Conservation (phyloP, 495 filamentous ascomycete genomes). For the Penicillium canariense region DNA sequence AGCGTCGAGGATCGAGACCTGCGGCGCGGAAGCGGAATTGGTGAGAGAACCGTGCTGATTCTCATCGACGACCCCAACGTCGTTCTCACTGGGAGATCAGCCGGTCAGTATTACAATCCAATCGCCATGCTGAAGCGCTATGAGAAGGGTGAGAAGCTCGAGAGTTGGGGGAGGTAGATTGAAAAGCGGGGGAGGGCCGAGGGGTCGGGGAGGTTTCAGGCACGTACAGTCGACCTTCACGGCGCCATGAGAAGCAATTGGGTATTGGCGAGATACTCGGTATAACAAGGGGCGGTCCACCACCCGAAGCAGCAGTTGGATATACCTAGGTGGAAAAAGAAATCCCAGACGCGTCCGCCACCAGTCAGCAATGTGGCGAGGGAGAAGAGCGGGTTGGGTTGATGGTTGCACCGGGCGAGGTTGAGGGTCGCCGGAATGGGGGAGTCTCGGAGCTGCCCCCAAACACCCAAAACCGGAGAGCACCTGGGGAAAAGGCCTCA, state of each 20-base stretch:
- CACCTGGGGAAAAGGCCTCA: neutral
- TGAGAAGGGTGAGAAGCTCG: neutral
- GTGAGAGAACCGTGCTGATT: slow-evolving; percentile 21
- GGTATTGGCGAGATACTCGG: slow-evolving; percentile 6
- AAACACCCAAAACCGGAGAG: slow-evolving; percentile 5
- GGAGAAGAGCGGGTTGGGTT: neutral
- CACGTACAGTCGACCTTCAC: slow-evolving; percentile 36
- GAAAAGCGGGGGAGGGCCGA: slow-evolving; percentile 8
- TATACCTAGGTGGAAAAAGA: slow-evolving; percentile 7
- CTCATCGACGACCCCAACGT: slow-evolving; percentile 37
- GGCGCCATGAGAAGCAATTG: slow-evolving; percentile 38
- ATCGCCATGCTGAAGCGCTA: slow-evolving; percentile 8
- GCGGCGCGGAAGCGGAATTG: slow-evolving; percentile 15
- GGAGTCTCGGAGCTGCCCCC: slow-evolving; percentile 5
- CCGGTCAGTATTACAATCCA: slow-evolving; percentile 15
- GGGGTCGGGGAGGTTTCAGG: slow-evolving; percentile 16
- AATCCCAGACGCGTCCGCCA: slow-evolving; percentile 5
- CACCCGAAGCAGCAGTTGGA: slow-evolving; percentile 6
- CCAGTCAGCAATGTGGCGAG: slow-evolving; percentile 30
- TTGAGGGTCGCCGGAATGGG: slow-evolving; percentile 23
- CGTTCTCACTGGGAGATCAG: slow-evolving; percentile 26
- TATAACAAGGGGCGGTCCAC: slow-evolving; percentile 2
- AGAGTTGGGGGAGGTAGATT: neutral
- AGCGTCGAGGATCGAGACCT: neutral
- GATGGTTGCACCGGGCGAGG: slow-evolving; percentile 19